Evolutionary conservation across 169 alveolate genomes (phyloP).

Genomic region (Plasmodium coatneyi): DNA sequence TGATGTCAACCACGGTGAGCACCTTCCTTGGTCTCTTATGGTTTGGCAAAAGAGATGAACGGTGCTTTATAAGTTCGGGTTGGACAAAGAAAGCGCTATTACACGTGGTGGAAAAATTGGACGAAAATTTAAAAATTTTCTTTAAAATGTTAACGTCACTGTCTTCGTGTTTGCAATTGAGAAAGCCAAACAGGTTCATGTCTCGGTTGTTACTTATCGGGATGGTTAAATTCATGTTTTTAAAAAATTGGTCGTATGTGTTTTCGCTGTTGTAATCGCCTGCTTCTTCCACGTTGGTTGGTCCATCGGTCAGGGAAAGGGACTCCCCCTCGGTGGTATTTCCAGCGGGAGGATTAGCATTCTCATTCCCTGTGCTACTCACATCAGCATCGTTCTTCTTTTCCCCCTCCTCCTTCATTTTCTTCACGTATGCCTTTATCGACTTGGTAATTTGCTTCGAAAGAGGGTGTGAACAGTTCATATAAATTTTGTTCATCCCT

Average conservation of each 20-base stretch:
- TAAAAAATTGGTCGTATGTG: slow-evolving; percentile 16
- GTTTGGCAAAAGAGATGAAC: slow-evolving; percentile 46
- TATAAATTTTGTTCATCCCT: slow-evolving; percentile 40
- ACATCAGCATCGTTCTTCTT: background rate
- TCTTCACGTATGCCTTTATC: slow-evolving; percentile 42
- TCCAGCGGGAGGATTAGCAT: background rate
- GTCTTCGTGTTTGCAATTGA: slow-evolving; percentile 66
- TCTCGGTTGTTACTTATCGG: slow-evolving; percentile 27
- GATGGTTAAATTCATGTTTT: slow-evolving; percentile 45
- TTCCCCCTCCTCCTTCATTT: background rate
- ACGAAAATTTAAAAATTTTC: slow-evolving; percentile 45
- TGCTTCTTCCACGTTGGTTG: background rate
- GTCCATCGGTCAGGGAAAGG: background rate
- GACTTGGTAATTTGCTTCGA: slow-evolving; percentile 56
- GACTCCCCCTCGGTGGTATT: background rate
- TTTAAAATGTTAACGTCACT: slow-evolving; percentile 62
- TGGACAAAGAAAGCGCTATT: slow-evolving; percentile 69
- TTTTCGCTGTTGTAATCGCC: background rate
- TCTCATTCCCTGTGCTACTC: background rate
- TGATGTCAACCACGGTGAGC: slow-evolving; percentile 53
- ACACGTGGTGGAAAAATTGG: slow-evolving; percentile 53
- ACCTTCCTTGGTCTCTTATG: slow-evolving; percentile 65
- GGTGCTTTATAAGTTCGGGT: slow-evolving; percentile 71
- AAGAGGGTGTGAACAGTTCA: slow-evolving; percentile 32
- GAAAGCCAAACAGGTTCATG: slow-evolving; percentile 50